Conservation (phyloP, 2,329 filamentous ascomycete genomes). For the Dendrostoma leiphaemia region DNA sequence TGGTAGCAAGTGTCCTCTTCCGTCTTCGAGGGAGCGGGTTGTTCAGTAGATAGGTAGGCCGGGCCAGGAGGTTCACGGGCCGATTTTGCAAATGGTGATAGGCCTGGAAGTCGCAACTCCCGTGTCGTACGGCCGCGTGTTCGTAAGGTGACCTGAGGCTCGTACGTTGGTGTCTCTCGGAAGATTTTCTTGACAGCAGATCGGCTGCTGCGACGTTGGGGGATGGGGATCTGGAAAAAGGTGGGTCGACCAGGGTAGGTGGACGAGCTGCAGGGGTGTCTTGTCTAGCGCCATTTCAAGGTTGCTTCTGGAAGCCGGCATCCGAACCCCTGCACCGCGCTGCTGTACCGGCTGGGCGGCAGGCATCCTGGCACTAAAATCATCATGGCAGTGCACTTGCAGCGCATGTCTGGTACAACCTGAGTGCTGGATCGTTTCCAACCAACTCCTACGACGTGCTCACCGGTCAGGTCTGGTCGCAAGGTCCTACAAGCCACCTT, state of each 20-base stretch:
- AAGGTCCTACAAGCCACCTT: not conserved
- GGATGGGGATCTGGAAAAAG: conserved; percentile 4
- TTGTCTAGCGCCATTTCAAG: not conserved
- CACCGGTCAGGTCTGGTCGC: not conserved
- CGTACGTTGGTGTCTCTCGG: conserved; percentile 5
- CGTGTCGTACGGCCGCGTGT: conserved; percentile 6
- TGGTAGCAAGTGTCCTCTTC: not conserved
- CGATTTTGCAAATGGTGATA: not conserved
- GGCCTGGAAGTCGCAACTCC: conserved; percentile 12
- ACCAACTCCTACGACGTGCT: not conserved
- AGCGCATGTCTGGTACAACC: too few relatives aligned
- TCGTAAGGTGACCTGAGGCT: conserved; percentile 5
- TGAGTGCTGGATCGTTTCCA: not conserved
- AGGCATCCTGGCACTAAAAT: conserved; percentile 2
- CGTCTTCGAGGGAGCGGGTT: too few relatives aligned
- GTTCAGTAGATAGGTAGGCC: not conserved
- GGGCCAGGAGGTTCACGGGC: not conserved
- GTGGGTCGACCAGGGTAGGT: not conserved
- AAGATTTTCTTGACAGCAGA: conserved; percentile 4
- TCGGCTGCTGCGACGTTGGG: not conserved
- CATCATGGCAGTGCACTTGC: conserved; percentile 3
- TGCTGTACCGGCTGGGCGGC: too few relatives aligned
- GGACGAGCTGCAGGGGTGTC: not conserved
- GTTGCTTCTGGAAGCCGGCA: not conserved
- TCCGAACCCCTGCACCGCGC: not conserved